phyloP scores from a whole-genome alignment of 306 rosid genomes.

The Morella rubra region DNA sequence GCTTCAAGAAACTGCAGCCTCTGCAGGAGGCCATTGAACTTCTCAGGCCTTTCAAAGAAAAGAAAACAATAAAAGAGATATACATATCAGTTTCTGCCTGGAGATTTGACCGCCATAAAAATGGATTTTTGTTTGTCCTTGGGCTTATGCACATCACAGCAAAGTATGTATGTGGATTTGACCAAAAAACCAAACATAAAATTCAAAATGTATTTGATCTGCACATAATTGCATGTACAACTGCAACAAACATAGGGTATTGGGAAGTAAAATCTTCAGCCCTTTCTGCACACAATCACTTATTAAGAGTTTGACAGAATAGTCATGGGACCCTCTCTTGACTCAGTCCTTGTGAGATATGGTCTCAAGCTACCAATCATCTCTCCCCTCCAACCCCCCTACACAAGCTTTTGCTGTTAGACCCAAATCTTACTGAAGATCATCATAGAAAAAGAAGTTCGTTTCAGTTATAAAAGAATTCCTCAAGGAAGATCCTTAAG shows the following conservation, averaged over 20 bases:
- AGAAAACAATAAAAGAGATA: constrained; percentile 21
- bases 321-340: background rate
- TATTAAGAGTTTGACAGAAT: background rate
- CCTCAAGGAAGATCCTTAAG: constrained; percentile 1
- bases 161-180: background rate
- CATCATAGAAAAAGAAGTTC: background rate
- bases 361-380: background rate
- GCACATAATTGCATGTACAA: background rate
- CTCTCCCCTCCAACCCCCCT: background rate
- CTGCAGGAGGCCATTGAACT: constrained; percentile 64
- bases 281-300: background rate
- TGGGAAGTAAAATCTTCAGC: background rate
- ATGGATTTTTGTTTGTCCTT: constrained; percentile 13
- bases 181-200: constrained; percentile 5
- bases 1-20: constrained; percentile 59
- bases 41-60: constrained; percentile 60
- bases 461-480: background rate
- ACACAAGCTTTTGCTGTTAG: background rate
- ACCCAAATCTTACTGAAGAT: background rate
- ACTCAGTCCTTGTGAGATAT: background rate
- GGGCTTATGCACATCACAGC: background rate
- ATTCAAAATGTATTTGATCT: background rate
- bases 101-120: constrained; percentile 15
- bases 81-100: constrained; percentile 29
- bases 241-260: background rate